Evolutionary conservation across 495 filamentous ascomycete genomes (phyloP), one percentile per base, ranked within the genome.

Genomic region (Penicillium robsamsonii): DNA sequence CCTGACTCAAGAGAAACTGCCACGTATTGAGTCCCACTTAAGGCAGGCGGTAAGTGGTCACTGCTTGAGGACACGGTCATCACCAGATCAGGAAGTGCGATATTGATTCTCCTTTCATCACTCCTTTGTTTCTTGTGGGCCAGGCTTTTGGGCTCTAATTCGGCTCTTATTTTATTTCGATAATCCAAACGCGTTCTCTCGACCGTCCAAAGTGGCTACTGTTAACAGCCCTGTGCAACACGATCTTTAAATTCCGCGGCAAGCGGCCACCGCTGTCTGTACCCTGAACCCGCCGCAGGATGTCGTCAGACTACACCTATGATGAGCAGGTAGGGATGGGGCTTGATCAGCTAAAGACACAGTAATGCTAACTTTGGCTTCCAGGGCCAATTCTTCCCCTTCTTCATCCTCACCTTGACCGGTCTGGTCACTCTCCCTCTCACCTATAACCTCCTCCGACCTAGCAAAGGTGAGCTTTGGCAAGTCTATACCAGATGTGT

Each of bases 271-370:
- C 68, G 67, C 69, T 74, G 69, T 73, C 69, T 52, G 47, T 57
- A 65, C 65, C 59, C 62, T 72, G 58, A 76, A 63, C 43, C 56
- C 60, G 58, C 65, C 67, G 71, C 84, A 84, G 68, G 65, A 96
- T 95, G 91, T 92, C 90, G 67, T 90, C 90, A 62, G 94, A 97
- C 72, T 98, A 98, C 80, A 93, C 87, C 63, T 98, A 98, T 75
- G 94, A 98, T 82, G 90, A 96, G 67, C 82, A 92, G 85, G 88
- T 89, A 62, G 41, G 75, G 40, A 35, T 46, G 44, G 51, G 57
- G 35, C 31, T 17, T 37, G 8, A 31, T 44, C 13, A 29, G n/a
- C 17, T 10, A 12, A 57, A 40, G 22, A 15, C 25, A 24, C 1
- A 7, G 7, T 33, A 31, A 6, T 25, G 27, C 46, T 71, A 20